Base-by-base conservation (phyloP, 352 stramenopile genomes). In the Phytopythium vexans region DNA sequence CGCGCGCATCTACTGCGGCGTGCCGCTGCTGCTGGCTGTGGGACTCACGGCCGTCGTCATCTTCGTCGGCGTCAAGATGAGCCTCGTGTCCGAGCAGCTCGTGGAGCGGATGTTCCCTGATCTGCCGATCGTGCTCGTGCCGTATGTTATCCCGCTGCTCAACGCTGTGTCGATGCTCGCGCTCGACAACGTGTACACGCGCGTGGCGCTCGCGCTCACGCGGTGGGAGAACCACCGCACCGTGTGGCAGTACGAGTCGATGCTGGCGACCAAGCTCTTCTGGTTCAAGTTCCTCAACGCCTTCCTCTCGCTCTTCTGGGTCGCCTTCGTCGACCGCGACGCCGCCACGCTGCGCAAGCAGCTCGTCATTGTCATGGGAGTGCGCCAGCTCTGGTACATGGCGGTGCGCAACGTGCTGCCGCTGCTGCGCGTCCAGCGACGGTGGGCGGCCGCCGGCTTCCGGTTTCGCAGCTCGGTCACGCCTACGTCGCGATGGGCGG, bases 221-320 rank as follows among this genome's bases (percentile, higher is more conserved):
- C 67, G 57, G n/a, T 92, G 81, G 81, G 81, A 92, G 41, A 89
- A 92, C 52, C 78, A 92, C 47, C 81, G 79, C 14, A 89, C 81
- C 0, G 78, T 92, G 15, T 88, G 78, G 81, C 58, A 89, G 53
- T 86, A 83, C 33, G 81, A 92, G 49, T 85, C 74, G 36, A 87
- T 86, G 72, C 71, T 92, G n/a, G 81, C 78, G 5, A 61, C 56
- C 21, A 92, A 92, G 49, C 57, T 92, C 12, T 92, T 89, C 41
- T 87, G 65, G 62, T 92, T 92, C 68, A 92, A 92, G 52, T 92
- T 89, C 49, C 54, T 92, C 33, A 92, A 92, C 43, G 81, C 81
- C 0, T 92, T 92, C 63, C 73, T 92, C 44, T 88, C 81, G 45
- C 77, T 92, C 33, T 88, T 88, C 41, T 89, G 75, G 75, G 72